Percentiles rank a stretch among this genome's conserved stretches.
phyloP scores from a whole-genome alignment of 768 basidiomycete genomes.

The Agrocybe praecox region DNA sequence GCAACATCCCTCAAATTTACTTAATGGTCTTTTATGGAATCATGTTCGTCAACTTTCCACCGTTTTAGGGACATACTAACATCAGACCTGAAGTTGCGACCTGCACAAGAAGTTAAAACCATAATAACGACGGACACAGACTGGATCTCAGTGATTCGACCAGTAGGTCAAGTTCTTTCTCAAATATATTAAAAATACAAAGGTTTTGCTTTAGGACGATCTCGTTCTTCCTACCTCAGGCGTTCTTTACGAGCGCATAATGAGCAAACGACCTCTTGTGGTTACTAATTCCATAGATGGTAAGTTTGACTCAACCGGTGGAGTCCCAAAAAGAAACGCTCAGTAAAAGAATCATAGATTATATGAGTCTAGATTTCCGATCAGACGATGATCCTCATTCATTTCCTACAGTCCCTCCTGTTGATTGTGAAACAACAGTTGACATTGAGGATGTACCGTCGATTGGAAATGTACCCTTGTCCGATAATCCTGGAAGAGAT shows the following conservation, averaged over 20 bases:
- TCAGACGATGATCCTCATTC: too few species aligned
- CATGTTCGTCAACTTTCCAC: neutral
- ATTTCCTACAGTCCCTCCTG: too few species aligned
- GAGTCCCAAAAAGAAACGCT: too few species aligned
- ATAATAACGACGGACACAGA: conserved; percentile 1
- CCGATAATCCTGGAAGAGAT: too few species aligned
- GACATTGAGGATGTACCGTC: too few species aligned
- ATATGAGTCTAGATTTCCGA: too few species aligned
- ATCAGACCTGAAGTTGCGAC: neutral
- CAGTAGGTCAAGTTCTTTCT: neutral
- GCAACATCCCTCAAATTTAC: neutral
- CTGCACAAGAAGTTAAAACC: neutral
- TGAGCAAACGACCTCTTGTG: neutral
- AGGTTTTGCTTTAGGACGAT: too few species aligned
- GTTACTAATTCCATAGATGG: neutral
- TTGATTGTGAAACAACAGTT: too few species aligned
- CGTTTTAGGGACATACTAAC: neutral
- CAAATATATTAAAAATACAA: too few species aligned
- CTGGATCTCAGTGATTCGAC: conserved; percentile 1
- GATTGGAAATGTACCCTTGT: too few species aligned
- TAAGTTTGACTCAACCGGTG: neutral
- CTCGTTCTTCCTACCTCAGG: neutral
- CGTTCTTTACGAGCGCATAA: neutral
- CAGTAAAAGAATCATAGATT: too few species aligned
- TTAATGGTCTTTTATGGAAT: conserved; percentile 1